Evolutionary conservation across 2,329 filamentous ascomycete species (phyloP), one percentile per base, ranked within the genome.

Genomic region (Paraphoma chrysanthemicola): DNA sequence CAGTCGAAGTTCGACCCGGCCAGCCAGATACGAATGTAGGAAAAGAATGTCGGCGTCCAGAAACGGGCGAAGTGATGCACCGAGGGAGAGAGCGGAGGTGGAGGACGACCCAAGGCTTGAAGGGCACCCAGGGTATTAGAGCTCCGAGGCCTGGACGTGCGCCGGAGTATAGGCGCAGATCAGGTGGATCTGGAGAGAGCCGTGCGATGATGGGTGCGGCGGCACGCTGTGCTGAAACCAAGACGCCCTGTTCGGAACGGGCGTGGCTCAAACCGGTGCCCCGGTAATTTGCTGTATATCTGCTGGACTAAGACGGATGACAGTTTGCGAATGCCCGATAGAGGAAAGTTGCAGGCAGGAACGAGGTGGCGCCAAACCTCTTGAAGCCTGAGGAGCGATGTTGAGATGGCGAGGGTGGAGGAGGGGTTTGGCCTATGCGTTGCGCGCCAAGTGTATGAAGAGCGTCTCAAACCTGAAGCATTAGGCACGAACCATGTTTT

Each of bases 11-110:
- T 71, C 66, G 72, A 75, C 71, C 73, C 73, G 74, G 74, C 74
- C 74, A 77, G 74, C 74, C 72, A 76, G 73, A 77, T 76, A 73
- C 68, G 73, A 76, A 77, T 56, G 53, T 67, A 74, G 75, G 70
- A 69, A 76, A 75, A 69, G 74, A 75, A 66, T 70, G 74, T 72
- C 66, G 67, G 67, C 66, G 73, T 74, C 72, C 66, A 65, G 64
- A 57, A 65, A 69, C 60, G 67, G 53, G 51, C 63, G 66, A 62
- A 67, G 59, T 60, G 66, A 59, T 66, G 67, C 69, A 65, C 58
- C 53, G 57, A 58, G 55, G 53, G 64, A 64, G 63, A 56, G 63
- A 65, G 66, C 59, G 68, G 65, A 69, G 66, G 66, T 71, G 62
- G 65, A 69, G 68, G 71, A 68, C 48, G 64, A 60, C 59, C 60